Evolutionary conservation across 371 early-diverging fungal genomes (phyloP).

Genomic region (Dichotomocladium elegans): DNA sequence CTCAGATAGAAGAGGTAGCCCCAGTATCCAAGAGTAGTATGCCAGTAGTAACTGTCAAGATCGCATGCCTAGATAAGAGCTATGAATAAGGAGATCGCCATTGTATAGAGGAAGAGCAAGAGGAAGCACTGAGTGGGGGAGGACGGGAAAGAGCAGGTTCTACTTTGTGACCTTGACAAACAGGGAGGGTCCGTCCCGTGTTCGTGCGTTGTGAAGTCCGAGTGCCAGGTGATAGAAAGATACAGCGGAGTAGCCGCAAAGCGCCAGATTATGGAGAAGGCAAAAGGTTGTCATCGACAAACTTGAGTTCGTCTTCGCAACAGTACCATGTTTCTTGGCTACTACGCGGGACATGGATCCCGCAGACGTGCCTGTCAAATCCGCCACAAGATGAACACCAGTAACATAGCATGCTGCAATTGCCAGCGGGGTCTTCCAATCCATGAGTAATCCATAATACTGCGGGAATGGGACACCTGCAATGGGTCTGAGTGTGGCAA

Average conservation of each 20-base stretch:
- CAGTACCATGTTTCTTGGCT: neutral
- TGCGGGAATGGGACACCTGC: conserved; percentile 55
- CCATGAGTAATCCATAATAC: conserved; percentile 59
- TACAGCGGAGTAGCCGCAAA: conserved; percentile 64
- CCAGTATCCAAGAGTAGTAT: conserved; percentile 67
- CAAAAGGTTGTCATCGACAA: conserved; percentile 52
- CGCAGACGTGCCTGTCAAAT: neutral
- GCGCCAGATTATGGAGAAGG: conserved; percentile 60
- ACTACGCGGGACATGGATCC: neutral
- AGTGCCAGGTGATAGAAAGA: conserved; percentile 61
- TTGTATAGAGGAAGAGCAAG: neutral
- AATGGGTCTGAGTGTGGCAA: conserved; percentile 18
- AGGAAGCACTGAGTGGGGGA: too few species aligned
- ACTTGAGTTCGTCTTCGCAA: conserved; percentile 21
- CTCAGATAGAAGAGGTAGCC: conserved; percentile 81
- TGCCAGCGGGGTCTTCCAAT: conserved; percentile 66
- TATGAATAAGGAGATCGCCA: neutral
- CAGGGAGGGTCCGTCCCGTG: neutral
- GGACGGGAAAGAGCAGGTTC: too few species aligned
- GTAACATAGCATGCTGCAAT: conserved; percentile 55
- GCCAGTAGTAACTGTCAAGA: conserved; percentile 61
- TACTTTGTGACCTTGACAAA: conserved; percentile 1
- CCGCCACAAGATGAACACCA: conserved; percentile 41
- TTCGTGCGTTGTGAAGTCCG: conserved; percentile 41
- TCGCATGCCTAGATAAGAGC: conserved; percentile 58